Conservation (phyloP, 805 yeast species). For the Starmerella potacharoeniae region DNA sequence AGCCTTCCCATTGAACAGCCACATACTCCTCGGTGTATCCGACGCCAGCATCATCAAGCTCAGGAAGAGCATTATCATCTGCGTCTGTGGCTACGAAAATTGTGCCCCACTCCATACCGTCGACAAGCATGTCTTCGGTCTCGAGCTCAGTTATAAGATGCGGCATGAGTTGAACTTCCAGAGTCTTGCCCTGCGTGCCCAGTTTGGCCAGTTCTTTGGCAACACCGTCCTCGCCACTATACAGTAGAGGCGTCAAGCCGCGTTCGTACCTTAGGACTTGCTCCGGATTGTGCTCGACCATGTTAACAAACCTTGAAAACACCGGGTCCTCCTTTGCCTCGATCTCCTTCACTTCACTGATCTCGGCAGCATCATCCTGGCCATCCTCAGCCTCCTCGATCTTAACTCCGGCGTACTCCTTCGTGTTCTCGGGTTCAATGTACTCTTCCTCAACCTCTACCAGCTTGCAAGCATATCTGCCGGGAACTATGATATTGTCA, state of each 20-base stretch:
- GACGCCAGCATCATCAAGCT: slow-evolving; percentile 50
- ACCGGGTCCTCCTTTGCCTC: slow-evolving; percentile 40
- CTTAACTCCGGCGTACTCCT: slow-evolving; percentile 24
- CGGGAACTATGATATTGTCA: slow-evolving; percentile 26
- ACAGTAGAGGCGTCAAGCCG: slow-evolving; percentile 67
- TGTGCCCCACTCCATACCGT: slow-evolving; percentile 98
- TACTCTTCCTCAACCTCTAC: slow-evolving; percentile 64
- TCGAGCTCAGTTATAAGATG: slow-evolving; percentile 79
- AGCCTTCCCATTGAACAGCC: slow-evolving; percentile 74
- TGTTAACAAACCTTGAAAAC: slow-evolving; percentile 67
- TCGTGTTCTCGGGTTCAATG: slow-evolving; percentile 37
- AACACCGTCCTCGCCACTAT: slow-evolving; percentile 46
- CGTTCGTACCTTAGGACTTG: slow-evolving; percentile 81
- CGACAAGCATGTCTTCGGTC: slow-evolving; percentile 35
- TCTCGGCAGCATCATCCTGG: slow-evolving; percentile 6
- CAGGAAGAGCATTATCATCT: slow-evolving; percentile 53
- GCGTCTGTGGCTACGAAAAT: slow-evolving; percentile 68
- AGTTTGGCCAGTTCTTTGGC: slow-evolving; percentile 36
- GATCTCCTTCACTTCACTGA: slow-evolving; percentile 30
- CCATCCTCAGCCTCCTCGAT: slow-evolving; percentile 33
- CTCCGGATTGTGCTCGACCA: slow-evolving; percentile 67
- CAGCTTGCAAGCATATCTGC: slow-evolving; percentile 53
- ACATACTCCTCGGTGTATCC: slow-evolving; percentile 73
- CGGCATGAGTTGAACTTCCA: slow-evolving; percentile 92
- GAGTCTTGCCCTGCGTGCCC: slow-evolving; percentile 42